Evolutionary conservation across 1,284 basidiomycete genomes (phyloP).

Genomic region (Ceratobasidium sp.): DNA sequence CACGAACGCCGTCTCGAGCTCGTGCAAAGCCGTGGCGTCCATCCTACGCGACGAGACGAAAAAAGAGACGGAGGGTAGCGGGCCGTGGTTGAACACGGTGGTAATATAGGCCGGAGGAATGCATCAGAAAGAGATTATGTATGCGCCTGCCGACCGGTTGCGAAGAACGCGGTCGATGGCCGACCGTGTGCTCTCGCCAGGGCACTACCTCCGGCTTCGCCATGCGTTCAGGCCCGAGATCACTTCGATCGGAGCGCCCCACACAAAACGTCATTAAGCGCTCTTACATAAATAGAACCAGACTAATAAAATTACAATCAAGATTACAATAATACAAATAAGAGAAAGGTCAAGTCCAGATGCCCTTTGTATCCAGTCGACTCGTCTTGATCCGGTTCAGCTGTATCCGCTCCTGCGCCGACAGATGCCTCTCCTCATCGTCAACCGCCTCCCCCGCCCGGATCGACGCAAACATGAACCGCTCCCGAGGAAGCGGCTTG

Average conservation of each 20-base stretch:
- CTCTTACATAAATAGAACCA: neutral
- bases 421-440: neutral
- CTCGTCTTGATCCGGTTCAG: constrained; percentile 13
- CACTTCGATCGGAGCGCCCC: neutral
- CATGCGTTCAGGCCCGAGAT: constrained; percentile 17
- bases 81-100: neutral
- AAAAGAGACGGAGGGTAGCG: neutral
- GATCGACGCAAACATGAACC: neutral
- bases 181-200: constrained; percentile 4
- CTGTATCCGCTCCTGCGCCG: neutral
- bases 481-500: neutral
- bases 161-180: neutral
- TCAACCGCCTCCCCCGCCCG: neutral
- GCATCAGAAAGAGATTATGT: constrained; percentile 39
- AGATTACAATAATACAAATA: neutral
- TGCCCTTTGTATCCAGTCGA: neutral
- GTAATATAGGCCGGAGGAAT: neutral
- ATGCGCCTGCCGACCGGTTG: constrained; percentile 17
- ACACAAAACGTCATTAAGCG: neutral
- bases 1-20: constrained; percentile 12
- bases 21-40: constrained; percentile 14
- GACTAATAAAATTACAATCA: neutral
- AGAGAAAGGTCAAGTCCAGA: neutral
- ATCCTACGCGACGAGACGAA: neutral
- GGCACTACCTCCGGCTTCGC: constrained; percentile 1